Percentiles rank a stretch among this genome's conserved stretches.
Evolutionary conservation across 345 rosid genomes (phyloP).

Genomic region (Salix udensis): DNA sequence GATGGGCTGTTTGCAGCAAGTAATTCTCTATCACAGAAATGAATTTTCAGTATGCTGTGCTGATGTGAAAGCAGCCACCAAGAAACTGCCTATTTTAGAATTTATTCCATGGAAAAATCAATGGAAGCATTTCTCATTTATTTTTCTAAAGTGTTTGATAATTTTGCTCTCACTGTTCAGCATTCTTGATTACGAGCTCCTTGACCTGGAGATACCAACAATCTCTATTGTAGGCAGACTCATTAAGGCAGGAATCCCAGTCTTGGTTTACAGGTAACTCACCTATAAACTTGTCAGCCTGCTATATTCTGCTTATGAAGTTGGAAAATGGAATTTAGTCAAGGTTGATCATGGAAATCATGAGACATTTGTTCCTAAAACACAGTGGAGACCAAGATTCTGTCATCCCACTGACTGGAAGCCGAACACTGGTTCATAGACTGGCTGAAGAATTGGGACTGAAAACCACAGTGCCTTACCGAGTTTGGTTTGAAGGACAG

Average conservation of each 20-base stretch:
- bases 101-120: not conserved
- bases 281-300: not conserved
- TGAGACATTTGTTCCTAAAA: constrained; percentile 4
- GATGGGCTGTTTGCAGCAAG: constrained; percentile 94
- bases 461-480: constrained; percentile 27
- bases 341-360: constrained; percentile 1
- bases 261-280: constrained; percentile 77
- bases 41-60: not conserved
- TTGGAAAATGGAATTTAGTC: not conserved
- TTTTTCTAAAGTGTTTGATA: not conserved
- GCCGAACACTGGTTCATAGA: constrained; percentile 57
- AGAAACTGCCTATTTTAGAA: not conserved
- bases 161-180: constrained; percentile 32
- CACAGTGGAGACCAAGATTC: constrained; percentile 53
- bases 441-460: constrained; percentile 40
- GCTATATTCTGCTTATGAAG: not conserved
- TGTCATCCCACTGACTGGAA: constrained; percentile 51
- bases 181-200: constrained; percentile 72
- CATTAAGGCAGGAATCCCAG: constrained; percentile 68
- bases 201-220: constrained; percentile 76
- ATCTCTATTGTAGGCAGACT: constrained; percentile 58
- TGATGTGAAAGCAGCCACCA: not conserved
- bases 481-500: constrained; percentile 35
- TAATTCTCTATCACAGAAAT: constrained; percentile 31
- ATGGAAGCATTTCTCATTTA: not conserved